These are phyloP conservation scores for Chrysosphaeria jannelii DNA, from an alignment of 2,329 filamentous ascomycete species.

Conservation along the genomic window DNA sequence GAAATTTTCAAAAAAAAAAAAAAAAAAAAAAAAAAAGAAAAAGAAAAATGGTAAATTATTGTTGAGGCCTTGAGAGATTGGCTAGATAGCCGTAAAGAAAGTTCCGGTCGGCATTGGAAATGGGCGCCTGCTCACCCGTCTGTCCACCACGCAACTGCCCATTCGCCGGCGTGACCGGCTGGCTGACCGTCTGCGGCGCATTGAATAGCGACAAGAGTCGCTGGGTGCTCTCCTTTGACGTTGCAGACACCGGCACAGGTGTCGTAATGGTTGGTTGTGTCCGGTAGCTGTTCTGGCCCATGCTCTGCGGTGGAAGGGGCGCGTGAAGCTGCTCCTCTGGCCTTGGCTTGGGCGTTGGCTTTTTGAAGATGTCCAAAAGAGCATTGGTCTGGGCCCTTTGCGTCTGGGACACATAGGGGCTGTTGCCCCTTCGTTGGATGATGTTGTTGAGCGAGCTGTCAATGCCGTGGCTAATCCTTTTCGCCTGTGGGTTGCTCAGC, in stretches of 20 bases:
- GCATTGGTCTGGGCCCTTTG: neutral
- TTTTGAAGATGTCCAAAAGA: constrained; percentile 14
- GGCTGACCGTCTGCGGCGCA: no score
- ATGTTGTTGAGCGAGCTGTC: constrained; percentile 1
- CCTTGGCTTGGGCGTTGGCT: constrained; percentile 3
- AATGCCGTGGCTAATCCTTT: neutral
- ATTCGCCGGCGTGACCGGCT: no score
- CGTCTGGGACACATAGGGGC: neutral
- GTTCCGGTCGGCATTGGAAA: constrained; percentile 39
- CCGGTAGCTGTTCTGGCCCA: neutral
- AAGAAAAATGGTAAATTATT: neutral
- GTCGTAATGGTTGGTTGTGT: neutral
- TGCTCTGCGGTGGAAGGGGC: no score
- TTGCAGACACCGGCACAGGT: no score
- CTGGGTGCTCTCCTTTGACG: no score
- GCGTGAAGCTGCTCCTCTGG: no score
- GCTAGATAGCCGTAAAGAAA: constrained; percentile 54
- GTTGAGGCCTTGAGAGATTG: neutral
- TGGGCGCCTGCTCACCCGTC: no score
- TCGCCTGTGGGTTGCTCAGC: neutral
- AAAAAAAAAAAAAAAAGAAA: constrained; percentile 1
- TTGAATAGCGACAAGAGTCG: no score
- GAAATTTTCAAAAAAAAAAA: constrained; percentile 1
- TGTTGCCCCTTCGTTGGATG: constrained; percentile 1
- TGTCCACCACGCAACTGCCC: no score